phyloP scores from a whole-genome alignment of 176 grass and related monocot species.

The Oryza meridionalis region DNA sequence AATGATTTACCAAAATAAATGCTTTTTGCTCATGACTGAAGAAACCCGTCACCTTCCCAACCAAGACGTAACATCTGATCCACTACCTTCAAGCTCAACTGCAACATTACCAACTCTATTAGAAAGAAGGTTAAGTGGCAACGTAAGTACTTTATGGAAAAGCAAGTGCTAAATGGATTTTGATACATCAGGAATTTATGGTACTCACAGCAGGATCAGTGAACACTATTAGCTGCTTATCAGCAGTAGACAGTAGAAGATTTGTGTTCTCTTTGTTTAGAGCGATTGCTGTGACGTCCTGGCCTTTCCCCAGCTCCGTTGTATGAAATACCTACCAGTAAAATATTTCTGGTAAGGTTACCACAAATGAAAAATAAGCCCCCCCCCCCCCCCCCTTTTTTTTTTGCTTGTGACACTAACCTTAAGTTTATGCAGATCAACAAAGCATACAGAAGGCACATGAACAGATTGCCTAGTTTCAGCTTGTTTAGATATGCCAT shows the following conservation, averaged over 20 bases:
- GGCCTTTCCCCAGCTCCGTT: slow-evolving; percentile 63
- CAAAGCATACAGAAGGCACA: slow-evolving; percentile 87
- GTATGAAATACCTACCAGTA: slow-evolving; percentile 70
- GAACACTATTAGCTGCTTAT: slow-evolving; percentile 84
- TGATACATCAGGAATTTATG: slow-evolving; percentile 17
- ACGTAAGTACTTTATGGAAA: neutral
- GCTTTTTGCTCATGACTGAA: slow-evolving; percentile 59
- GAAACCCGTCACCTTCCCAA: slow-evolving; percentile 97
- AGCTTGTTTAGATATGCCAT: slow-evolving; percentile 31
- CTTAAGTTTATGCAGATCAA: slow-evolving; percentile 92
- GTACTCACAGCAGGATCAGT: slow-evolving; percentile 93
- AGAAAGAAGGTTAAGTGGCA: slow-evolving; percentile 30
- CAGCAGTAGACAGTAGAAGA: slow-evolving; percentile 89
- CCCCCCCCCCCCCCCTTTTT: neutral
- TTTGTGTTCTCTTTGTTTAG: slow-evolving; percentile 95
- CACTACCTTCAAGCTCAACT: slow-evolving; percentile 98
- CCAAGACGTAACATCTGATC: slow-evolving; percentile 99
- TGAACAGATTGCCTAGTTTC: slow-evolving; percentile 57
- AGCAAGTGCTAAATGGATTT: neutral
- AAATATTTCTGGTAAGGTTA: slow-evolving; percentile 28
- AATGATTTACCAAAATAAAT: slow-evolving; percentile 20
- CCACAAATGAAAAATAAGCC: slow-evolving; percentile 27
- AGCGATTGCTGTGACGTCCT: slow-evolving; percentile 79
- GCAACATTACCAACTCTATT: slow-evolving; percentile 45
- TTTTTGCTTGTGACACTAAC: slow-evolving; percentile 47